Conservation (phyloP, 768 basidiomycete genomes). For the Rubroboletus pulcherrimus region DNA sequence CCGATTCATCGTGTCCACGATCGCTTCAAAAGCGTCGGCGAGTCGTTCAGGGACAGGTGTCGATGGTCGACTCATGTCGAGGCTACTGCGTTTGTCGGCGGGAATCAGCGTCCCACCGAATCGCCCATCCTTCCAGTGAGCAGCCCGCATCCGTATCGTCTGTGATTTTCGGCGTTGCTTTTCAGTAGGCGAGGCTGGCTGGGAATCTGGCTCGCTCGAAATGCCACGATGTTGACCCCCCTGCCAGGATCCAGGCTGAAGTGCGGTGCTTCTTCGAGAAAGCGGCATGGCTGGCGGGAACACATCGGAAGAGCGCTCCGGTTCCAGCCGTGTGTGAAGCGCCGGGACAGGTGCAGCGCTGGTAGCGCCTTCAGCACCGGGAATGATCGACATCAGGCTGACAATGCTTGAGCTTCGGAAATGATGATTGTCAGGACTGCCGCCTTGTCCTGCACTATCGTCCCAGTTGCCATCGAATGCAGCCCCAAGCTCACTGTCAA, state of each 20-base stretch:
- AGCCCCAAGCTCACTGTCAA: constrained; percentile 58
- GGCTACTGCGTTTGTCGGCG: constrained; percentile 8
- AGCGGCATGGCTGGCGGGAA: constrained; percentile 1
- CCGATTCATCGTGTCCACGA: constrained; percentile 40
- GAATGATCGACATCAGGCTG: constrained; percentile 40
- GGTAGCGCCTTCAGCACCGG: constrained; percentile 19
- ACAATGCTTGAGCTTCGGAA: constrained; percentile 54
- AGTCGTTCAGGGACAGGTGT: constrained; percentile 40
- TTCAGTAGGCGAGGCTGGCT: constrained; percentile 18
- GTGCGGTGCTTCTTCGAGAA: constrained; percentile 5
- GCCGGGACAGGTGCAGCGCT: constrained; percentile 2
- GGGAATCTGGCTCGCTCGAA: constrained; percentile 28
- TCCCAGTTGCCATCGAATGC: constrained; percentile 36
- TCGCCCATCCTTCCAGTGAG: constrained; percentile 56
- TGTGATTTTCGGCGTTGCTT: constrained; percentile 38
- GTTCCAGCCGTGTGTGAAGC: not conserved
- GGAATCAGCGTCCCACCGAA: constrained; percentile 38
- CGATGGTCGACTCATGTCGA: constrained; percentile 23
- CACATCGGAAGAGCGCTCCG: not conserved
- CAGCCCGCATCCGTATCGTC: constrained; percentile 56
- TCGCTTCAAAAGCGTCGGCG: constrained; percentile 41
- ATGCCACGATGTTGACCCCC: not conserved
- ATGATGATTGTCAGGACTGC: constrained; percentile 39
- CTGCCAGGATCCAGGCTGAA: constrained; percentile 13
- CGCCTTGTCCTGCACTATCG: constrained; percentile 1